phyloP scores from a whole-genome alignment of 1,284 basidiomycete species.

The Mycena citricolor region DNA sequence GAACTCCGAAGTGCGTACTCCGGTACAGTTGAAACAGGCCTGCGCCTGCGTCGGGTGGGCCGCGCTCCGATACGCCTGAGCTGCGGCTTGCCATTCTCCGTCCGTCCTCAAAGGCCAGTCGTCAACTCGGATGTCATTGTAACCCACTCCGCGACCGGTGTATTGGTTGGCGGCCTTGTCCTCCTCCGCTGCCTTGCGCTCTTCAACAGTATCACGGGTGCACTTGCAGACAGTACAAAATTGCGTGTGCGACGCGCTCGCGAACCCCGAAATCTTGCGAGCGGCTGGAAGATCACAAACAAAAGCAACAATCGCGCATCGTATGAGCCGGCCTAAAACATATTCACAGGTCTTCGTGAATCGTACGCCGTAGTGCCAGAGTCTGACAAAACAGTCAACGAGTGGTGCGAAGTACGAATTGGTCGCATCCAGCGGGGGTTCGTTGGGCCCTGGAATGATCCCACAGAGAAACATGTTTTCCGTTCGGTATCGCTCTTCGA shows the following conservation, averaged over 20 bases:
- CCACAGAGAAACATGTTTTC: conserved; percentile 26
- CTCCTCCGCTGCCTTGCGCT: conserved; percentile 28
- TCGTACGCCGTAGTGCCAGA: conserved; percentile 19
- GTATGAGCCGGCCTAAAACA: conserved; percentile 12
- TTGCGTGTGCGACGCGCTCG: conserved; percentile 20
- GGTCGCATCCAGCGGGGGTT: conserved; percentile 15
- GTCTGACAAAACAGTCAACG: conserved; percentile 16
- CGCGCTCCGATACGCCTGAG: conserved; percentile 25
- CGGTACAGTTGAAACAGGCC: conserved; percentile 24
- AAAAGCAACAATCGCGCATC: conserved; percentile 18
- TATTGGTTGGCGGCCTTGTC: too few relatives aligned
- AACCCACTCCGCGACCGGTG: conserved; percentile 7
- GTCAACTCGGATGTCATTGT: conserved; percentile 20
- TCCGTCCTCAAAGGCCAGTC: conserved; percentile 24
- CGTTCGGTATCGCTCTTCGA: conserved; percentile 25
- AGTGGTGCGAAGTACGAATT: conserved; percentile 19
- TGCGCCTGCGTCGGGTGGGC: conserved; percentile 11
- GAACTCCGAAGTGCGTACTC: conserved; percentile 37
- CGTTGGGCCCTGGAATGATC: conserved; percentile 24
- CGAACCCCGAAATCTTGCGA: conserved; percentile 20
- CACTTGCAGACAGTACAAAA: conserved; percentile 38
- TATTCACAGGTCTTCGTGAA: conserved; percentile 12
- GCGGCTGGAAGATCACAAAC: conserved; percentile 21
- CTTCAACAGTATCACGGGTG: conserved; percentile 22
- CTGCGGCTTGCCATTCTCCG: conserved; percentile 18